A percentile compares a stretch with the other conserved stretches of the same genome.
Conservation (phyloP, 345 rosid species). For the Litchi chinensis region DNA sequence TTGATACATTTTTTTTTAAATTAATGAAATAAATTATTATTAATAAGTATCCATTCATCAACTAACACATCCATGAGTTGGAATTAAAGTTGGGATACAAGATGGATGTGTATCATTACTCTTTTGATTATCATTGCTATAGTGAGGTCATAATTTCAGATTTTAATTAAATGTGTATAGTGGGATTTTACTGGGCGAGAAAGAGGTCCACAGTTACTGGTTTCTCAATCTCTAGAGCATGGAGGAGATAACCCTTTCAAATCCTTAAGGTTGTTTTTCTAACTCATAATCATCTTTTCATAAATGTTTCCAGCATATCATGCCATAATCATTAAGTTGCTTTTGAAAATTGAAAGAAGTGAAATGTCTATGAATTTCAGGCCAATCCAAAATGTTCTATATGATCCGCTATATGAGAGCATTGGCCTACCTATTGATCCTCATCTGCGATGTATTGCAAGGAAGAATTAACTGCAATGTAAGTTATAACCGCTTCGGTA, state of each 20-base stretch:
- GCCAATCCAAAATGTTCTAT: constrained; percentile 13
- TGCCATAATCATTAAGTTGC: background rate
- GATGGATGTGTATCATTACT: too few species aligned
- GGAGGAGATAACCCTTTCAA: background rate
- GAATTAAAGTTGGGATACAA: too few species aligned
- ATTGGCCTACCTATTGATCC: constrained; percentile 46
- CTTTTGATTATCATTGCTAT: too few species aligned
- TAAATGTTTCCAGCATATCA: too few species aligned
- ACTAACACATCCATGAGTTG: too few species aligned
- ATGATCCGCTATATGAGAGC: constrained; percentile 42
- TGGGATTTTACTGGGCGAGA: background rate
- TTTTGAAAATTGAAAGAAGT: background rate
- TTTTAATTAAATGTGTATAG: background rate
- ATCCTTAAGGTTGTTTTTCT: background rate
- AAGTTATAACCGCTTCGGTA: too few species aligned
- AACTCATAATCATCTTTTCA: background rate
- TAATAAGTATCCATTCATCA: too few species aligned
- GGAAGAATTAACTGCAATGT: too few species aligned
- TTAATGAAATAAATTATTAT: too few species aligned
- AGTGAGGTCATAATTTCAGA: too few species aligned
- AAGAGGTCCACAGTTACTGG: background rate
- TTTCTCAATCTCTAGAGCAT: background rate
- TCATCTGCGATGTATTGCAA: constrained; percentile 7
- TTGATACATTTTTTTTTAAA: too few species aligned
- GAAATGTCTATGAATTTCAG: constrained; percentile 8